These are phyloP conservation scores for Pythium plurisporium DNA, from an alignment of 352 stramenopile genomes.

Conservation along the genomic window DNA sequence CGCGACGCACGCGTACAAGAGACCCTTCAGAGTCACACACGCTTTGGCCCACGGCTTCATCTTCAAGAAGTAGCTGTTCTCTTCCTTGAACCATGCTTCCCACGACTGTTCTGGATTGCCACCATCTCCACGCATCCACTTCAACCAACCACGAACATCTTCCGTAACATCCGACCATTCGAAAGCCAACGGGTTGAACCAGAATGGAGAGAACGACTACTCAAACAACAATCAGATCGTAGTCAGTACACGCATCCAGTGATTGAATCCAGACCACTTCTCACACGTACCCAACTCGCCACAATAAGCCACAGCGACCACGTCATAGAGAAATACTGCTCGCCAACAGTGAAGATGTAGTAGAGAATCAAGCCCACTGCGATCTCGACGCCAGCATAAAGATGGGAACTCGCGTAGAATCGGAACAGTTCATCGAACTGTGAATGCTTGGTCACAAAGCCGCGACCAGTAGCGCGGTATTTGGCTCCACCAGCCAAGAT, in stretches of 20 bases:
- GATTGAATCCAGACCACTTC: background rate
- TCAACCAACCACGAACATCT: conserved; percentile 69
- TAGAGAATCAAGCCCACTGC: conserved; percentile 92
- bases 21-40: conserved; percentile 78
- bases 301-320: conserved; percentile 98
- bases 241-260: conserved; percentile 5
- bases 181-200: conserved; percentile 96
- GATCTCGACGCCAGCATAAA: conserved; percentile 94
- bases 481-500: conserved; percentile 97
- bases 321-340: conserved; percentile 96
- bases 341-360: conserved; percentile 89
- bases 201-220: conserved; percentile 89
- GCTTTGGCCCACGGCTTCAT: conserved; percentile 79
- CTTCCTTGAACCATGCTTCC: conserved; percentile 91
- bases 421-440: conserved; percentile 97
- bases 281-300: conserved; percentile 65
- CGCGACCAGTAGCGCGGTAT: conserved; percentile 96
- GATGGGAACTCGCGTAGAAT: conserved; percentile 97
- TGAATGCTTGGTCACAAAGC: conserved; percentile 98
- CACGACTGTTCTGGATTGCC: conserved; percentile 88
- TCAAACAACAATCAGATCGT: conserved; percentile 1
- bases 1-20: conserved; percentile 77
- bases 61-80: conserved; percentile 85
- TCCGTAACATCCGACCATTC: conserved; percentile 88
- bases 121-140: conserved; percentile 83